Evolutionary conservation across 495 filamentous ascomycete species (phyloP).

Genomic region (Xylaria scruposa): DNA sequence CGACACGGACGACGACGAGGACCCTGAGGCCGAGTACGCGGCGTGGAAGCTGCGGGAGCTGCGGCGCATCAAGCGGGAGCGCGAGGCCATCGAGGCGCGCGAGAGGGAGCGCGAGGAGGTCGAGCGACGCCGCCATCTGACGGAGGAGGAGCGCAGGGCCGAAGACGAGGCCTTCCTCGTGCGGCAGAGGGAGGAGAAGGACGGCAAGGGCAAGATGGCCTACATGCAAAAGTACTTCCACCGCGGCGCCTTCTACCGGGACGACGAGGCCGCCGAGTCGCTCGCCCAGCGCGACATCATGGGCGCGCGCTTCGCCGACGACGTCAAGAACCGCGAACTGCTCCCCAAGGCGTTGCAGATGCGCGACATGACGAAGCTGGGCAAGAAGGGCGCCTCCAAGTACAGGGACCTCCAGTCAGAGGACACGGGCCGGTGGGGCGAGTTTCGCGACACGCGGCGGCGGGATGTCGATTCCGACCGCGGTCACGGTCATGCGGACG

Average conservation of each 20-base stretch:
- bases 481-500: slow-evolving; percentile 54
- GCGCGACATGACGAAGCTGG: slow-evolving; percentile 90
- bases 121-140: slow-evolving; percentile 86
- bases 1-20: slow-evolving; percentile 84
- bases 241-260: slow-evolving; percentile 93
- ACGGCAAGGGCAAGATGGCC: slow-evolving; percentile 79
- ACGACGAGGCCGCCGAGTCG: slow-evolving; percentile 74
- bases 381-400: slow-evolving; percentile 88
- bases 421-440: slow-evolving; percentile 88
- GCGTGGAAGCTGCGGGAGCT: slow-evolving; percentile 95
- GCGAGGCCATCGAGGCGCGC: slow-evolving; percentile 79
- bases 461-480: slow-evolving; percentile 51
- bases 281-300: slow-evolving; percentile 80
- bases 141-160: slow-evolving; percentile 81
- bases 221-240: slow-evolving; percentile 98
- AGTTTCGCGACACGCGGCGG: slow-evolving; percentile 60
- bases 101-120: slow-evolving; percentile 91
- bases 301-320: slow-evolving; percentile 78
- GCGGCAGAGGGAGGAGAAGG: slow-evolving; percentile 85
- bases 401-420: slow-evolving; percentile 89
- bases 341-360: slow-evolving; percentile 94
- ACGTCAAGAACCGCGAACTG: slow-evolving; percentile 77
- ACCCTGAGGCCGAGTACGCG: slow-evolving; percentile 87
- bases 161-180: slow-evolving; percentile 84
- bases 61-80: slow-evolving; percentile 81